A percentile compares a stretch with the other conserved stretches of the same genome.
Evolutionary conservation across 2,329 filamentous ascomycete genomes (phyloP).

Genomic region (Clonostachys byssicola): DNA sequence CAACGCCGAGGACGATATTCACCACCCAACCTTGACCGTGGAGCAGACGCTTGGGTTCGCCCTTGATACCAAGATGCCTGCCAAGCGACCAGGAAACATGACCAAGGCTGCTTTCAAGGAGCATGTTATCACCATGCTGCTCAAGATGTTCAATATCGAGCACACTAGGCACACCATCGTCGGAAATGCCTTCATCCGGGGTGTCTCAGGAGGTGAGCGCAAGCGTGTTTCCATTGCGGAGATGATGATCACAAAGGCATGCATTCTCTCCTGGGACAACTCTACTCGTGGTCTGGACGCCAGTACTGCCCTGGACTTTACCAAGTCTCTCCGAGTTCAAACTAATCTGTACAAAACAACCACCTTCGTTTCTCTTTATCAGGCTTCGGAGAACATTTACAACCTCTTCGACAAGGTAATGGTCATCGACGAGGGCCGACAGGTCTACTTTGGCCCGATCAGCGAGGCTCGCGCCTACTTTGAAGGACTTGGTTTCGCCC

Average conservation of each 20-base stretch:
- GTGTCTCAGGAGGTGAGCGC: constrained; percentile 74
- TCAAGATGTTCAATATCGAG: constrained; percentile 93
- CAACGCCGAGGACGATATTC: constrained; percentile 74
- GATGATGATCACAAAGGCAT: constrained; percentile 72
- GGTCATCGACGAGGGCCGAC: constrained; percentile 70
- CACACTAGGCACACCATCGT: constrained; percentile 84
- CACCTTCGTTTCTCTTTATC: constrained; percentile 83
- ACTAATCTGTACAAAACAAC: constrained; percentile 81
- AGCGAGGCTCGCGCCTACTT: constrained; percentile 69
- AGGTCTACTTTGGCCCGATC: constrained; percentile 72
- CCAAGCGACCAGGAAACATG: constrained; percentile 72
- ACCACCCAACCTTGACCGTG: constrained; percentile 81
- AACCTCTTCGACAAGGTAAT: constrained; percentile 79
- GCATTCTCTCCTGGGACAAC: constrained; percentile 74
- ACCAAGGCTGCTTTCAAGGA: constrained; percentile 72
- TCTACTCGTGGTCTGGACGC: constrained; percentile 66
- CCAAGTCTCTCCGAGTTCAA: constrained; percentile 69
- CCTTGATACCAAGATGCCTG: constrained; percentile 78
- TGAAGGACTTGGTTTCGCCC: constrained; percentile 69
- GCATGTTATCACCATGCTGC: constrained; percentile 66
- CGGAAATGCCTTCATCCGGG: constrained; percentile 76
- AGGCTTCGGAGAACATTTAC: constrained; percentile 80
- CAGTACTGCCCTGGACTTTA: constrained; percentile 63
- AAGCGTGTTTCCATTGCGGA: constrained; percentile 82
- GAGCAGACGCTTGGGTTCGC: constrained; percentile 85